phyloP scores from a whole-genome alignment of 2,329 filamentous ascomycete genomes.

The Colletotrichum tropicale region DNA sequence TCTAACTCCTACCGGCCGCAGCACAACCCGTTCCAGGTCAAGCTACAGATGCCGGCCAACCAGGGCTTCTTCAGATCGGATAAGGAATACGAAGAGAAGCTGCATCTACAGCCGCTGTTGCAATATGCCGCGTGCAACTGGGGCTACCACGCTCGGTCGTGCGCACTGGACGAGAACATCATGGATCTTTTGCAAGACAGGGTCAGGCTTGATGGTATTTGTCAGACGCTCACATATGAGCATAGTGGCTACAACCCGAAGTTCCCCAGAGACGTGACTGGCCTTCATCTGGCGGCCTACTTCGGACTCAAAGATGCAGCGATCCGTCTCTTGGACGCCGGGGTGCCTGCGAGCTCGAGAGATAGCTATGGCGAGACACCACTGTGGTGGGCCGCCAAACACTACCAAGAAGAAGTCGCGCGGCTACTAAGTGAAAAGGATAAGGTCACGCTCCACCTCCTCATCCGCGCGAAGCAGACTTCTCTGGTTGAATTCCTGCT shows the following conservation, averaged over 20 bases:
- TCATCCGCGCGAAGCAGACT: neutral
- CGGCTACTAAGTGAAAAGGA: neutral
- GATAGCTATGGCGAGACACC: neutral
- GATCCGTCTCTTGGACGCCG: accelerated
- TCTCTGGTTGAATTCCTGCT: neutral
- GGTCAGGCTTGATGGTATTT: neutral
- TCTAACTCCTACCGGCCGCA: neutral
- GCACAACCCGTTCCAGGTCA: neutral
- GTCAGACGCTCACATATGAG: neutral
- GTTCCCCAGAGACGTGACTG: neutral
- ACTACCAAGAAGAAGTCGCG: neutral
- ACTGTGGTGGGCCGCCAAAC: neutral
- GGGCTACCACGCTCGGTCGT: neutral
- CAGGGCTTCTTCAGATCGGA: neutral
- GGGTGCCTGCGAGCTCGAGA: neutral
- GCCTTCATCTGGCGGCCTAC: neutral
- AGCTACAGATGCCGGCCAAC: neutral
- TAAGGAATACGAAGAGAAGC: neutral
- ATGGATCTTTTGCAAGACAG: neutral
- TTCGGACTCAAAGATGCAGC: neutral
- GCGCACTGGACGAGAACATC: neutral
- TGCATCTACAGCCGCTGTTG: neutral
- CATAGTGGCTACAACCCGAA: neutral
- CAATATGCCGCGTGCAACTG: neutral
- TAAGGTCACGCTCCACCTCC: neutral